Evolutionary conservation across 164 flowering plant genomes (phyloP), one percentile per base, ranked within the genome.

Genomic region (Sedum album): DNA sequence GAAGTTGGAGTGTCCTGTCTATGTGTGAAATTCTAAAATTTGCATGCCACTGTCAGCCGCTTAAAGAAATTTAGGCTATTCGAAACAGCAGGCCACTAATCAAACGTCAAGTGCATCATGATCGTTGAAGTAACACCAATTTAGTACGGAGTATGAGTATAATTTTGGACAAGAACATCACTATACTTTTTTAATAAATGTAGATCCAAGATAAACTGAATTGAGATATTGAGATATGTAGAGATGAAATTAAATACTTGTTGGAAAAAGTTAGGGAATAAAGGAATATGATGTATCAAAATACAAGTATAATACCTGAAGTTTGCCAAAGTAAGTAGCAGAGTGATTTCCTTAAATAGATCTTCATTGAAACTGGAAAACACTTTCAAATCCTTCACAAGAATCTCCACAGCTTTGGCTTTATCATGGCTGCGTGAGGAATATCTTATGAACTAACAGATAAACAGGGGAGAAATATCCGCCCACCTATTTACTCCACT

Each of bases 331-430:
- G 80, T 68, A 48, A 78, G 65, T 31, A 78, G 78, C 36, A 63
- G 64, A 3, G 78, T 71, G 14, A 76, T 71, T 72, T 76, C 79
- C 69, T 73, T 73, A 9, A 73, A 78, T 25, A 71, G 71, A 21
- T 76, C 76, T 69, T 75, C 77, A 68, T 78, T 71, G 38, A 78
- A 73, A 55, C 70, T 67, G 17, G 78, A 71, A 33, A 78, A 78
- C 35, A 71, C 76, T 66, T 76, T 78, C 72, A 77, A 68, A 28
- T 78, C 79, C 67, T 75, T 76, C 21, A 57, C 70, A 20, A 78
- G 69, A 38, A 78, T 76, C 20, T 78, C 76, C 44, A 73, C 76
- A 36, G 81, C 78, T 49, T 66, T 75, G 13, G 75, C 73, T 21
- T 57, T 66, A 33, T 78, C 81, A 61, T 71, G 70, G 66, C 80